phyloP scores from a whole-genome alignment of 2,329 filamentous ascomycete genomes.

The Chrysoporthe puriensis region DNA sequence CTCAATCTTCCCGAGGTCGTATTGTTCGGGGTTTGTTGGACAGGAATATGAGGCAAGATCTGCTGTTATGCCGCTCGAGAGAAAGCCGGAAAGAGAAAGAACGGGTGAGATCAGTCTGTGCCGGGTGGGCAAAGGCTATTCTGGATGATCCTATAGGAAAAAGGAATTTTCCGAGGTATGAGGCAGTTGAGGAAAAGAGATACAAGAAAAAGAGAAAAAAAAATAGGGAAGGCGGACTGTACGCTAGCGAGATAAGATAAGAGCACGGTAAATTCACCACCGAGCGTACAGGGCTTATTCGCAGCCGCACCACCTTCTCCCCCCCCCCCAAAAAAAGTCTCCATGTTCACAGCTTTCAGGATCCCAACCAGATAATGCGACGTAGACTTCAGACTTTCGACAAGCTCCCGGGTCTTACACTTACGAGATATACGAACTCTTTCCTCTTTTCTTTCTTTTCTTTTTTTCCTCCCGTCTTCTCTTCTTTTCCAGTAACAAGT shows the following conservation, averaged over 20 bases:
- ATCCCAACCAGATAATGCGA: too few species aligned
- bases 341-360: too few species aligned
- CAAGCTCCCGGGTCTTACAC: too few species aligned
- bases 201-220: background rate
- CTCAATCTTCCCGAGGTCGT: background rate
- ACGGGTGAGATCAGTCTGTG: background rate
- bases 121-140: background rate
- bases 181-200: background rate
- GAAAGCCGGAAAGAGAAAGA: background rate
- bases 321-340: too few species aligned
- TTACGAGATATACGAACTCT: too few species aligned
- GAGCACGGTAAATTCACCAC: conserved; percentile 7
- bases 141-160: background rate
- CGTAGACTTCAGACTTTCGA: too few species aligned
- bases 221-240: conserved; percentile 17
- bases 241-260: conserved; percentile 25
- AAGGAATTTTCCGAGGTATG: conserved; percentile 10
- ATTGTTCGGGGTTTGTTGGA: background rate
- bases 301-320: background rate
- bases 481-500: too few species aligned
- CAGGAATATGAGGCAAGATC: background rate
- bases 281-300: background rate
- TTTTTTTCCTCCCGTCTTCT: too few species aligned
- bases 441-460: too few species aligned
- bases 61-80: too few species aligned